Evolutionary conservation across 2,329 filamentous ascomycete genomes (phyloP), one percentile per base, ranked within the genome.

Genomic region (Colletotrichum endophyticum): DNA sequence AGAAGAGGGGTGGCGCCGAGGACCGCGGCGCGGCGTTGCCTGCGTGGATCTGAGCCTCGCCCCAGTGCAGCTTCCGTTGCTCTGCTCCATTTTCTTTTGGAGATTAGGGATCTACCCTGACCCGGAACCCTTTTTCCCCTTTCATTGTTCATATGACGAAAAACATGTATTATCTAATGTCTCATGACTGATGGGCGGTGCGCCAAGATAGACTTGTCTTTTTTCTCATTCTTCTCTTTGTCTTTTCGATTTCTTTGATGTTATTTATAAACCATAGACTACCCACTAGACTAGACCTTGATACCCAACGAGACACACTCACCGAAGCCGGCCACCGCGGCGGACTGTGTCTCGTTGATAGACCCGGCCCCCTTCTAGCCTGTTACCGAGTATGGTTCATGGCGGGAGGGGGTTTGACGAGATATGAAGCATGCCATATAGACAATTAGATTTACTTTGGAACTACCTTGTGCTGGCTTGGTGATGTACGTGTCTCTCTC

Each of bases 1-100:
- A 80, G 71, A 72, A 78, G n/a, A 72, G 79, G 30, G 78, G 75
- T 12, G 72, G 73, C 16, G 57, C 64, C 15, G 62, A 73, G 15
- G 39, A 64, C 19, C 73, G 68, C 44, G 8, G 30, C 8, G 11
- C n/a, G 4, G 19, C 30, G 12, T 44, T 57, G 30, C 59, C 59
- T 22, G 44, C 32, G 11, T 76, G 73, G 73, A 76, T 76, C 44
- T 76, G 44, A 57, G 28, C 11, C 59, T 4, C n/a, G 28, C 5
- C 30, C 59, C 28, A 12, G 11, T 49, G 44, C 59, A 34, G 28
- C 27, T 30, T 62, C 6, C 28, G 15, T 34, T 15, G 3, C 32
- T 22, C 11, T 13, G 11, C 12, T 27, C 53, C 25, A 1, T 49
- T 22, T 22, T 22, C 39, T 22, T 44, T 49, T 8, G 44, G n/a